Evolutionary conservation across 768 basidiomycete species (phyloP), one percentile per base, ranked within the genome.

Genomic region (Naganishia antarctica): DNA sequence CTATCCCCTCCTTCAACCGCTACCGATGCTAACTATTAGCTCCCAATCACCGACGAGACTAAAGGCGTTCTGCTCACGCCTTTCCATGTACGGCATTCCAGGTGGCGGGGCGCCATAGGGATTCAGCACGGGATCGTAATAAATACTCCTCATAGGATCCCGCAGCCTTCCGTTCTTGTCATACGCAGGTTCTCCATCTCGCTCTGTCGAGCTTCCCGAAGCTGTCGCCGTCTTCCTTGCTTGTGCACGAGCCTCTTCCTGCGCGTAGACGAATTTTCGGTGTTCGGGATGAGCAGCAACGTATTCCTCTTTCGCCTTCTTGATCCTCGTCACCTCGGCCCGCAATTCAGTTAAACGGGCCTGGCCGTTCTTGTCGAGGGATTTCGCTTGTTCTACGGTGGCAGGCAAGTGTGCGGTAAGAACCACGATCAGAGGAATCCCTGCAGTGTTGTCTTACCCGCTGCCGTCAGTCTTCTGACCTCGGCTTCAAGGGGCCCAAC

Each of bases 281-380:
- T 91, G 89, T 74, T 97, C 94, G 2, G 94, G 94, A 78, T 98
- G 92, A 69, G 91, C 91, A 63, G 84, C 83, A 60, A 97, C 85
- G 77, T 91, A 97, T 71, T 91, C 91, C 44, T 89, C 87, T 75
- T 98, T 97, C 78, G 89, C 88, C 76, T 84, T 84, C 76, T 85
- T 86, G 62, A 94, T 86, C 63, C 85, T 86, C 63, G 86, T 83
- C 7, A 97, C 75, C 67, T 98, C 93, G 16, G 80, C 78, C 72
- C 89, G 88, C 64, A 93, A 83, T 40, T 85, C 83, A 18, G 82
- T 75, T 16, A 96, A 80, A 48, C 86, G 85, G n/a, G 82, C 80
- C 70, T 84, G 82, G 69, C 90, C 86, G n/a, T 81, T 73, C 18
- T 69, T 68, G 48, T 69, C 67, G 43, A 77, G 73, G 3, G 68